These are phyloP conservation scores for Clarkia xantiana DNA, from an alignment of 345 rosid genomes.

Conservation along the genomic window DNA sequence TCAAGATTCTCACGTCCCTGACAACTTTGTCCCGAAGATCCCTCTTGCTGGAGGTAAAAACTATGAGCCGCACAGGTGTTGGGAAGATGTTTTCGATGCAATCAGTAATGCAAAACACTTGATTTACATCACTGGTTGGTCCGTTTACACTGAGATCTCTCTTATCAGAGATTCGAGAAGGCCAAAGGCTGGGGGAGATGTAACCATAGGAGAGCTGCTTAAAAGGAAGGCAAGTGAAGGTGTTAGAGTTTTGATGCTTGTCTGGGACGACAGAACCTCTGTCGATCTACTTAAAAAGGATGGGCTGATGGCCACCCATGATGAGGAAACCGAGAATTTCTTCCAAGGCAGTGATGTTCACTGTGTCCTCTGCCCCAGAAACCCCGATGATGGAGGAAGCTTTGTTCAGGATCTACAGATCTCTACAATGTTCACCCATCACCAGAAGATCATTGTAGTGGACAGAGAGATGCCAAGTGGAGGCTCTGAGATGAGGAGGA, in stretches of 20 bases:
- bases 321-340: constrained; percentile 4
- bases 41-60: constrained; percentile 1
- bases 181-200: neutral
- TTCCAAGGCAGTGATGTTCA: constrained; percentile 1
- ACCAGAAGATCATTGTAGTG: constrained; percentile 7
- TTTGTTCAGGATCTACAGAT: neutral
- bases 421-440: constrained; percentile 8
- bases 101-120: constrained; percentile 41
- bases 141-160: constrained; percentile 35
- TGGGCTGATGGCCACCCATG: constrained; percentile 8
- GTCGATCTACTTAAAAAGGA: neutral
- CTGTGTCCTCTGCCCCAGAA: constrained; percentile 7
- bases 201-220: constrained; percentile 3
- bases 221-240: constrained; percentile 7
- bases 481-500: constrained; percentile 4
- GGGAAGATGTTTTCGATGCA: constrained; percentile 74
- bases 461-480: constrained; percentile 1
- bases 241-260: constrained; percentile 5
- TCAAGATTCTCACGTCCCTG: constrained; percentile 62
- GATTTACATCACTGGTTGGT: constrained; percentile 78
- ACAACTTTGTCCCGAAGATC: constrained; percentile 13
- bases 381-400: constrained; percentile 1
- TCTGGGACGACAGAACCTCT: constrained; percentile 5
- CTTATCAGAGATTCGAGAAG: constrained; percentile 41
- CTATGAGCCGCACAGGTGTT: constrained; percentile 33